Percentiles rank a stretch among this genome's conserved stretches.
Conservation (phyloP, 2,329 filamentous ascomycete genomes). For the Aureobasidium sp. region DNA sequence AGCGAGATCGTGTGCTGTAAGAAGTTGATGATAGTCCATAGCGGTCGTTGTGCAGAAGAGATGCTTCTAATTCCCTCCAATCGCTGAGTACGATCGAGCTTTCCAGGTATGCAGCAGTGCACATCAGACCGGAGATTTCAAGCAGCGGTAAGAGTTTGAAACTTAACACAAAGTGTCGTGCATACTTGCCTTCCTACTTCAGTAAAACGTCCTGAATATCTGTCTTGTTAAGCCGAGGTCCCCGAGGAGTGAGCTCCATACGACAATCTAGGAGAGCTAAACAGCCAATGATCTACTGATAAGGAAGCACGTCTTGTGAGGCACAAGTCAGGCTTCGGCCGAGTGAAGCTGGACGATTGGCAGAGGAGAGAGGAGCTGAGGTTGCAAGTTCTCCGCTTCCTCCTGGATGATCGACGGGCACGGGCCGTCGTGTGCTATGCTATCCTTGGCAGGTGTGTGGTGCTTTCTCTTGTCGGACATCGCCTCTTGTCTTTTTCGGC, state of each 20-base stretch:
- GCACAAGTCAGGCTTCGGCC: conserved; percentile 2
- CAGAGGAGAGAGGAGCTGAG: background rate
- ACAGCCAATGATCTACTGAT: conserved; percentile 8
- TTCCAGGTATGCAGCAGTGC: background rate
- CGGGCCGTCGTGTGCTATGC: background rate
- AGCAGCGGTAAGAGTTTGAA: background rate
- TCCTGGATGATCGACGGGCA: conserved; percentile 4
- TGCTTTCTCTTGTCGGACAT: background rate
- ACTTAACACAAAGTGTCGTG: conserved; percentile 8
- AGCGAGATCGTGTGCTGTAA: background rate
- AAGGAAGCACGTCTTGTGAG: background rate
- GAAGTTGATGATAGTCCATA: background rate
- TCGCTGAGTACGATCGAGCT: background rate
- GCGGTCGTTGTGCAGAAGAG: background rate
- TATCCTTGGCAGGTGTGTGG: conserved; percentile 1
- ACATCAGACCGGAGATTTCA: background rate
- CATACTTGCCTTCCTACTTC: conserved; percentile 9
- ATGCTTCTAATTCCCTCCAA: background rate
- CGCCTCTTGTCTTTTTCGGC: conserved; percentile 1
- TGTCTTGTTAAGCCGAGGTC: background rate
- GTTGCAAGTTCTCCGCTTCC: background rate
- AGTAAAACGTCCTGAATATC: conserved; percentile 5
- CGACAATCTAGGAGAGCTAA: background rate
- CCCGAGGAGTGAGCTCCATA: background rate
- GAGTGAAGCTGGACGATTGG: background rate